These are phyloP conservation scores for Carex scoparia DNA, from an alignment of 176 grass and related monocot genomes.

Conservation along the genomic window DNA sequence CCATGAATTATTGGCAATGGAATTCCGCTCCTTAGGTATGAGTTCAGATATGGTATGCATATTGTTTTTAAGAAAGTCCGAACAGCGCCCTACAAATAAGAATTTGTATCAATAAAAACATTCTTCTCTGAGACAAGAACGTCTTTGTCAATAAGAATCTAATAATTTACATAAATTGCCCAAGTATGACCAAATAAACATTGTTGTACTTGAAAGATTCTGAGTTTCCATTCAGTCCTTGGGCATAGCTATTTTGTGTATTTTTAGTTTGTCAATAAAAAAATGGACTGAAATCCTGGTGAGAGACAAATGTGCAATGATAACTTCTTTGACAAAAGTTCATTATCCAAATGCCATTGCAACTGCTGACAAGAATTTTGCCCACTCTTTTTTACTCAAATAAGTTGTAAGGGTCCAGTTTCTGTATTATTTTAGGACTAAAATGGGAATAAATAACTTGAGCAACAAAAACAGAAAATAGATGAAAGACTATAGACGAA, in stretches of 20 bases:
- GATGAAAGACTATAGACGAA: background rate
- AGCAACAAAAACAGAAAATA: background rate
- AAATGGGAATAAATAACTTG: background rate
- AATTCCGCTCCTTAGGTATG: slow-evolving; percentile 56
- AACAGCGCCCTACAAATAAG: slow-evolving; percentile 38
- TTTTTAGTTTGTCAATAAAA: background rate
- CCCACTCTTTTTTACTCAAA: background rate
- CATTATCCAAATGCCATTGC: background rate
- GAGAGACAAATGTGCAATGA: background rate
- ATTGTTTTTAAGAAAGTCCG: slow-evolving; percentile 55
- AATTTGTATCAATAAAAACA: slow-evolving; percentile 23
- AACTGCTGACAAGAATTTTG: background rate
- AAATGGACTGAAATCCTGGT: background rate
- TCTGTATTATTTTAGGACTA: background rate
- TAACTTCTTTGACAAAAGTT: background rate
- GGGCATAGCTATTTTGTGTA: background rate
- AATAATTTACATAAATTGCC: background rate
- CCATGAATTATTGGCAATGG: slow-evolving; percentile 65
- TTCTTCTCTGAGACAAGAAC: background rate
- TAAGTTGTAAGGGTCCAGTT: background rate
- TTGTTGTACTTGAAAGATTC: background rate
- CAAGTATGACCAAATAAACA: background rate
- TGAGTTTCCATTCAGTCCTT: background rate
- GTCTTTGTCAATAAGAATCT: background rate
- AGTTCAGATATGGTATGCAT: slow-evolving; percentile 80